Evolutionary conservation across 352 stramenopile genomes (phyloP).

Genomic region (Phytophthora tentaculata): DNA sequence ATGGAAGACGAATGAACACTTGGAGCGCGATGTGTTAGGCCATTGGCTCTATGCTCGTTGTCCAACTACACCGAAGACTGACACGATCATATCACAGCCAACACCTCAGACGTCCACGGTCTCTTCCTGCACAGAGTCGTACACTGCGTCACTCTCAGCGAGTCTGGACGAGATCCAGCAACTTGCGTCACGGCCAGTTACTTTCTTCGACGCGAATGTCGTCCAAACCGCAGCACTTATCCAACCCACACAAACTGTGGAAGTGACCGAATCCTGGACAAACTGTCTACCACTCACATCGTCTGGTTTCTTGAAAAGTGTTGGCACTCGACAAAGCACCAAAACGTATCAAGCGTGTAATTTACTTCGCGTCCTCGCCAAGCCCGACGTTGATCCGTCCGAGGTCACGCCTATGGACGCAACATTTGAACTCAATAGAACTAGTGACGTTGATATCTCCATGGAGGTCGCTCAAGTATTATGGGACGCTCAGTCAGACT

Average conservation of each 20-base stretch:
- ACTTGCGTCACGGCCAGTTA: slow-evolving; percentile 47
- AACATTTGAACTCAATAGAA: slow-evolving; percentile 67
- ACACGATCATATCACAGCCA: slow-evolving; percentile 23
- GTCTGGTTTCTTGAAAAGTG: slow-evolving; percentile 36
- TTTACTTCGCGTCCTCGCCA: slow-evolving; percentile 48
- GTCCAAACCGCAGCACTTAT: slow-evolving; percentile 50
- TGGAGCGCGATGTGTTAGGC: slow-evolving; percentile 62
- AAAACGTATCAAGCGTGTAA: slow-evolving; percentile 61
- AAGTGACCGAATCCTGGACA: slow-evolving; percentile 48
- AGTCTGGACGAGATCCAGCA: slow-evolving; percentile 48
- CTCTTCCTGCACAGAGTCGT: slow-evolving; percentile 40
- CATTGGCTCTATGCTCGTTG: slow-evolving; percentile 74
- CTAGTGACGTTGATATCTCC: slow-evolving; percentile 29
- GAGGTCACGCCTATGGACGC: slow-evolving; percentile 39
- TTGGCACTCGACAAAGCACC: slow-evolving; percentile 32
- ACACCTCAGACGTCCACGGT: slow-evolving; percentile 21
- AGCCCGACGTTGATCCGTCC: slow-evolving; percentile 14
- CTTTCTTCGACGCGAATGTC: slow-evolving; percentile 57
- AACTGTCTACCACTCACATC: slow-evolving; percentile 27
- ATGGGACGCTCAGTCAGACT: slow-evolving; percentile 39
- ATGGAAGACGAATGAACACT: slow-evolving; percentile 62
- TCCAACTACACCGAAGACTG: slow-evolving; percentile 34
- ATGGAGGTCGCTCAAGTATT: slow-evolving; percentile 44
- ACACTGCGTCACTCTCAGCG: slow-evolving; percentile 38
- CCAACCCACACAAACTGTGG: slow-evolving; percentile 45